Conservation (phyloP, 768 basidiomycete genomes). For the Pulveroboletus sp. region DNA sequence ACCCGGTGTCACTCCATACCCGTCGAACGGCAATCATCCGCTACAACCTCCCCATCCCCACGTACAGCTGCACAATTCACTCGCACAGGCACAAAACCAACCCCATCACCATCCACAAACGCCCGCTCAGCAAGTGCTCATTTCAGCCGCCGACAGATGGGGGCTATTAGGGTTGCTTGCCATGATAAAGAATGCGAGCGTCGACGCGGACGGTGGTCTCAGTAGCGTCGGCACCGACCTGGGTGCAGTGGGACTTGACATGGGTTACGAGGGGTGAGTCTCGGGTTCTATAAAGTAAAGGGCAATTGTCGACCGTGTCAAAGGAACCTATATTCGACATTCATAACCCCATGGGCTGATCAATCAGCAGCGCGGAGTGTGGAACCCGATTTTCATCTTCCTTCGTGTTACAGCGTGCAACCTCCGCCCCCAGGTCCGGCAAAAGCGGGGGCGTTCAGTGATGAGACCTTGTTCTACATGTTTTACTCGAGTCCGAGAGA, state of each 20-base stretch:
- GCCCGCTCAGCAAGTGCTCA: slow-evolving; percentile 89
- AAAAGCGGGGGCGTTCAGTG: slow-evolving; percentile 83
- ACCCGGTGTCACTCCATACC: slow-evolving; percentile 33
- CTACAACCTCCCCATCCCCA: slow-evolving; percentile 31
- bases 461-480: slow-evolving; percentile 97
- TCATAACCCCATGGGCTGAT: slow-evolving; percentile 96
- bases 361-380: slow-evolving; percentile 79
- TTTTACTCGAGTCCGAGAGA: slow-evolving; percentile 94
- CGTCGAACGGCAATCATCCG: slow-evolving; percentile 36
- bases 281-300: slow-evolving; percentile 18
- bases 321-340: slow-evolving; percentile 81
- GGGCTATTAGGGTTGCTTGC: slow-evolving; percentile 82
- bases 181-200: slow-evolving; percentile 74
- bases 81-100: slow-evolving; percentile 29
- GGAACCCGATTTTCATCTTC: slow-evolving; percentile 90
- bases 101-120: slow-evolving; percentile 67
- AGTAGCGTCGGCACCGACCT: slow-evolving; percentile 88
- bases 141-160: slow-evolving; percentile 93
- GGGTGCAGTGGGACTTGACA: slow-evolving; percentile 87
- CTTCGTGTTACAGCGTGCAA: slow-evolving; percentile 89
- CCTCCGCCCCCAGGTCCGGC: slow-evolving; percentile 77
- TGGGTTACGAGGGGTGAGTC: slow-evolving; percentile 77
- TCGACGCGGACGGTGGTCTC: slow-evolving; percentile 76
- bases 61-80: slow-evolving; percentile 33
- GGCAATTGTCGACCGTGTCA: slow-evolving; percentile 19